phyloP scores from a whole-genome alignment of 139 green algal genomes.

The Raphidocelis subcapitata region DNA sequence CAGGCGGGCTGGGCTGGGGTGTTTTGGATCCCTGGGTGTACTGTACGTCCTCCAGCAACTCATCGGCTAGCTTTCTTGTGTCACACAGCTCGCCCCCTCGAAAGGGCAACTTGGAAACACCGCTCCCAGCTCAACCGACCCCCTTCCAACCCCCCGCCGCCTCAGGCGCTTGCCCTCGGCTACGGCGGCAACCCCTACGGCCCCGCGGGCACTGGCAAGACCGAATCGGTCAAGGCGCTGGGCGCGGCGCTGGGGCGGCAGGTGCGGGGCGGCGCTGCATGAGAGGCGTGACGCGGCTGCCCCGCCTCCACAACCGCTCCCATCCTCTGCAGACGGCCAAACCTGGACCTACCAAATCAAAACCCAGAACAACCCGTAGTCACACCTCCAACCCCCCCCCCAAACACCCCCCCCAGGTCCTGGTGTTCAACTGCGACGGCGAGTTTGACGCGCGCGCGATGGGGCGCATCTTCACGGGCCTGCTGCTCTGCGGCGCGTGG shows the following conservation, averaged over 20 bases:
- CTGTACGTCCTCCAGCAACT: background rate
- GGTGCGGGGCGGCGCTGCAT: slow-evolving; percentile 14
- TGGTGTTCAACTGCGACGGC: slow-evolving; percentile 91
- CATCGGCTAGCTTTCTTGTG: no score
- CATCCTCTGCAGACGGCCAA: no score
- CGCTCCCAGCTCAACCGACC: background rate
- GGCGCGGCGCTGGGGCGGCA: slow-evolving; percentile 63
- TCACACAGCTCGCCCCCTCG: no score
- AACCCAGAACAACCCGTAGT: background rate
- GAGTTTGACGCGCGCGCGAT: slow-evolving; percentile 82
- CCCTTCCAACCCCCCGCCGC: no score
- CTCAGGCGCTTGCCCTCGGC: slow-evolving; percentile 74
- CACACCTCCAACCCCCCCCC: background rate
- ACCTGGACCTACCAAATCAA: no score
- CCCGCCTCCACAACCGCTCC: background rate
- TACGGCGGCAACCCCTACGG: slow-evolving; percentile 86
- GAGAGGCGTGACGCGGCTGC: background rate
- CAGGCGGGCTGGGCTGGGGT: slow-evolving; percentile 28
- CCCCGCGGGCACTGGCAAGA: slow-evolving; percentile 84
- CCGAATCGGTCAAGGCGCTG: slow-evolving; percentile 84
- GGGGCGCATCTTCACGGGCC: slow-evolving; percentile 80
- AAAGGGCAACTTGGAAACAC: background rate
- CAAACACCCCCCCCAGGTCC: slow-evolving; percentile 50
- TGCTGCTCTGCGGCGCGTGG: slow-evolving; percentile 80
- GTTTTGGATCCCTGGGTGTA: background rate